A percentile compares a stretch with the other conserved stretches of the same genome.
These are phyloP conservation scores for Sclerotinia glacialis DNA, from an alignment of 2,329 filamentous ascomycete species.

Conservation along the genomic window DNA sequence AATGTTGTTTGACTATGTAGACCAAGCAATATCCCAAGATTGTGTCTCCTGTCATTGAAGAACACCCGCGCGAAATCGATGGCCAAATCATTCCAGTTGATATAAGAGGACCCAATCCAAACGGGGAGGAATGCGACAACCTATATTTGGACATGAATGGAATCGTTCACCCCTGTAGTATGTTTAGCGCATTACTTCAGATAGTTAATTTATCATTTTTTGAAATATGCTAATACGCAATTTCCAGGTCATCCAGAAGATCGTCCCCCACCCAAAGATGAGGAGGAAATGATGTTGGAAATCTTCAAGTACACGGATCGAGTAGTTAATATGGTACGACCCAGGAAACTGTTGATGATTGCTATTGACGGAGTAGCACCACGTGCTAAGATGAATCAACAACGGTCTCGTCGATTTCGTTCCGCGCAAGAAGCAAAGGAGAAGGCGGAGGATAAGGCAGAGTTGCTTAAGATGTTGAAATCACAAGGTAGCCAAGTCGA, in stretches of 20 bases:
- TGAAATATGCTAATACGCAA: neutral
- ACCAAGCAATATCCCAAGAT: constrained; percentile 98
- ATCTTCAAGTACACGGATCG: constrained; percentile 98
- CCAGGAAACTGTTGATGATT: constrained; percentile 94
- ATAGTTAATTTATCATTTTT: neutral
- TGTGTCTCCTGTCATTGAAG: constrained; percentile 85
- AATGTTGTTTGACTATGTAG: constrained; percentile 3
- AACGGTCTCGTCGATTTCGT: constrained; percentile 91
- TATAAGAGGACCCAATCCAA: constrained; percentile 81
- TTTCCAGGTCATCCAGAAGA: constrained; percentile 74
- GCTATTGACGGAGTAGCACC: constrained; percentile 97
- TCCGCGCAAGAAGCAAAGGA: constrained; percentile 92
- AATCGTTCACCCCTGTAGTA: constrained; percentile 91
- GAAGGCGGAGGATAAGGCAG: constrained; percentile 86
- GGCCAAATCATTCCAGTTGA: constrained; percentile 83
- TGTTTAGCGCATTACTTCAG: neutral
- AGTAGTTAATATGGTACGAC: constrained; percentile 97
- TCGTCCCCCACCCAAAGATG: constrained; percentile 81
- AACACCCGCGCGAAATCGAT: constrained; percentile 77
- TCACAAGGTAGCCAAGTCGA: constrained; percentile 66
- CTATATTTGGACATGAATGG: constrained; percentile 99
- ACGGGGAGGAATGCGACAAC: constrained; percentile 97
- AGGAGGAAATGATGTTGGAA: constrained; percentile 99
- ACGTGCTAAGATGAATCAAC: constrained; percentile 99
- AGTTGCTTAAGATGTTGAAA: constrained; percentile 80